Percentiles rank a stretch among this genome's conserved stretches.
Conservation (phyloP, 176 grass and related monocot genomes). For the Saccharum spontaneum region DNA sequence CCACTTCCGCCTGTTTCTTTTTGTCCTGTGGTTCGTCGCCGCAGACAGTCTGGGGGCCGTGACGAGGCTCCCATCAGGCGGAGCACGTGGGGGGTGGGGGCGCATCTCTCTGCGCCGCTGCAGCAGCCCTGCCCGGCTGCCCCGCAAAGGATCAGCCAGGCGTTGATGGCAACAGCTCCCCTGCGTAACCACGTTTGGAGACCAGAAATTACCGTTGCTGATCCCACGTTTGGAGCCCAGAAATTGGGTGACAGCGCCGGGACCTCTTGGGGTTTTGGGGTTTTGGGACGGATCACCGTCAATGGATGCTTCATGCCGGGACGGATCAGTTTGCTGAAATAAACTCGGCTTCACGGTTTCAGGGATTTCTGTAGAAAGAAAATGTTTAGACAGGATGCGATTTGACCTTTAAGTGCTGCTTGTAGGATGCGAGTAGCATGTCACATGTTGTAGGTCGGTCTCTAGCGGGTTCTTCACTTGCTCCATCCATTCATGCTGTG, state of each 20-base stretch:
- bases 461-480: not conserved
- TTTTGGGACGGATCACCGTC: not conserved
- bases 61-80: slow-evolving; percentile 3
- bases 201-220: slow-evolving; percentile 24
- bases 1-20: slow-evolving; percentile 39
- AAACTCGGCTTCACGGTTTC: not conserved
- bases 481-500: not conserved
- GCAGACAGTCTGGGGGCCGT: slow-evolving; percentile 16
- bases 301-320: not conserved
- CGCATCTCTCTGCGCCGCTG: not conserved
- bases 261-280: not conserved
- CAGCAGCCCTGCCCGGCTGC: not conserved
- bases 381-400: not conserved
- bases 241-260: not conserved
- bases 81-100: slow-evolving; percentile 45
- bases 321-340: no score
- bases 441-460: not conserved
- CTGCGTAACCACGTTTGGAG: not conserved
- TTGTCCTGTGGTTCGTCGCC: slow-evolving; percentile 42
- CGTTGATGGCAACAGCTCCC: slow-evolving; percentile 26
- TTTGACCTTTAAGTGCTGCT: not conserved
- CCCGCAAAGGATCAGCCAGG: no score
- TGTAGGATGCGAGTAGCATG: not conserved
- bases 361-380: not conserved
- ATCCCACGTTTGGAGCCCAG: not conserved